Conservation (phyloP, 2,329 filamentous ascomycete genomes). For the Lachnellula cervina region DNA sequence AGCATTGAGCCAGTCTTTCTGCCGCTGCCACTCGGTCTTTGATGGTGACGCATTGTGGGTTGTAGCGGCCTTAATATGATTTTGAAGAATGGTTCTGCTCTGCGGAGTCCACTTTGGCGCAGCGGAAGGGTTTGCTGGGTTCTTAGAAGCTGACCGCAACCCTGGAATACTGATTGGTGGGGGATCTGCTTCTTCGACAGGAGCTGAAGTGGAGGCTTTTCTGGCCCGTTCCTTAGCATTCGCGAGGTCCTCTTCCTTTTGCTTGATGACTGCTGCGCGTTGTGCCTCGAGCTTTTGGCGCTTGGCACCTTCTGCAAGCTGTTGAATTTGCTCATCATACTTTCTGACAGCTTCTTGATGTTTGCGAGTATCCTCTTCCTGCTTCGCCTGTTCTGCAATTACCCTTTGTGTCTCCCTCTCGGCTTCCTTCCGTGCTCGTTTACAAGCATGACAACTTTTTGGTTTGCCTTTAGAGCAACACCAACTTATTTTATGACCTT, state of each 20-base stretch:
- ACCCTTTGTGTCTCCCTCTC: conserved; percentile 36
- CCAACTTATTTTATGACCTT: conserved; percentile 45
- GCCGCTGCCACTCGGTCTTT: conserved; percentile 53
- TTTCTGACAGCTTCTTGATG: conserved; percentile 21
- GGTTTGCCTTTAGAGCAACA: conserved; percentile 39
- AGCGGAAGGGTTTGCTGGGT: neutral
- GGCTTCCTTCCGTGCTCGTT: conserved; percentile 42
- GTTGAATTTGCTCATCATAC: conserved; percentile 21
- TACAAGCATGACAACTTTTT: conserved; percentile 46
- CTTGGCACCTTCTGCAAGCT: conserved; percentile 34
- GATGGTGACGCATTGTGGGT: conserved; percentile 30
- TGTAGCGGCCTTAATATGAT: conserved; percentile 13
- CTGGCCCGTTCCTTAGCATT: conserved; percentile 34
- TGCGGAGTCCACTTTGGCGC: too few relatives aligned
- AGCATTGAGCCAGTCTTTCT: conserved; percentile 50
- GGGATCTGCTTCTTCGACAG: neutral
- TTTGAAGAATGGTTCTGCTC: neutral
- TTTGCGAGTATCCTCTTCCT: conserved; percentile 15
- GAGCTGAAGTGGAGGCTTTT: conserved; percentile 1
- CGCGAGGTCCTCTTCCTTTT: conserved; percentile 44
- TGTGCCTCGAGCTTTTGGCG: conserved; percentile 42
- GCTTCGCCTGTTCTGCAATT: conserved; percentile 15
- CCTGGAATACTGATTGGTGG: neutral
- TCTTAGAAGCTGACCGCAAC: neutral
- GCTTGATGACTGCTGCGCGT: conserved; percentile 35